phyloP scores from a whole-genome alignment of 768 basidiomycete species.

The Kondoa malvinella region DNA sequence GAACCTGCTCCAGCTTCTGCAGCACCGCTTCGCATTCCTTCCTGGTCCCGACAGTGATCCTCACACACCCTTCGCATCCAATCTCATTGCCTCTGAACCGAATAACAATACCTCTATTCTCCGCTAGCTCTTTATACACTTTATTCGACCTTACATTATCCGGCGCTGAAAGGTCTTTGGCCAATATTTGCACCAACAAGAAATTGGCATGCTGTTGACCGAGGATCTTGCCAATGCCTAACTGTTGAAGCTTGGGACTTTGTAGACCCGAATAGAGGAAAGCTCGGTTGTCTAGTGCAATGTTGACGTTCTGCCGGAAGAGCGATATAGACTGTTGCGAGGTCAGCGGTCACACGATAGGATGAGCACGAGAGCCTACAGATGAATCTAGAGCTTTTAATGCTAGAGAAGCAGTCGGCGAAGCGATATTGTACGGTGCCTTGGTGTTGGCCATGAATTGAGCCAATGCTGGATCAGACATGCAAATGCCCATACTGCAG shows the following conservation, averaged over 20 bases:
- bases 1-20: constrained; percentile 37
- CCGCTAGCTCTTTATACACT: constrained; percentile 69
- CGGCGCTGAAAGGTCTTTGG: constrained; percentile 35
- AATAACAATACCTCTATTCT: constrained; percentile 71
- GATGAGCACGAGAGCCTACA: constrained; percentile 28
- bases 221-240: constrained; percentile 48
- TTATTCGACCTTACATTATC: constrained; percentile 47
- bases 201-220: constrained; percentile 86
- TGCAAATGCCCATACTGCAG: constrained; percentile 63
- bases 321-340: constrained; percentile 30
- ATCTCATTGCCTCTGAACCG: constrained; percentile 69
- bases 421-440: constrained; percentile 91
- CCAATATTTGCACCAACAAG: constrained; percentile 58
- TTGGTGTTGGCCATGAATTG: constrained; percentile 87
- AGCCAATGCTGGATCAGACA: constrained; percentile 76
- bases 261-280: constrained; percentile 42
- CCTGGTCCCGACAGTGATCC: constrained; percentile 74
- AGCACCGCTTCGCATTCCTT: constrained; percentile 56
- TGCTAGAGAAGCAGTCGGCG: constrained; percentile 70
- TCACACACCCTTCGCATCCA: constrained; percentile 70
- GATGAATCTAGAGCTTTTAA: constrained; percentile 53
- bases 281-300: constrained; percentile 45
- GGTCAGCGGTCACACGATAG: neutral
- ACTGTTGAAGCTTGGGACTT: constrained; percentile 31
- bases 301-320: constrained; percentile 47